Evolutionary conservation across 2,329 filamentous ascomycete species (phyloP).

Genomic region (Epichloe typhina): DNA sequence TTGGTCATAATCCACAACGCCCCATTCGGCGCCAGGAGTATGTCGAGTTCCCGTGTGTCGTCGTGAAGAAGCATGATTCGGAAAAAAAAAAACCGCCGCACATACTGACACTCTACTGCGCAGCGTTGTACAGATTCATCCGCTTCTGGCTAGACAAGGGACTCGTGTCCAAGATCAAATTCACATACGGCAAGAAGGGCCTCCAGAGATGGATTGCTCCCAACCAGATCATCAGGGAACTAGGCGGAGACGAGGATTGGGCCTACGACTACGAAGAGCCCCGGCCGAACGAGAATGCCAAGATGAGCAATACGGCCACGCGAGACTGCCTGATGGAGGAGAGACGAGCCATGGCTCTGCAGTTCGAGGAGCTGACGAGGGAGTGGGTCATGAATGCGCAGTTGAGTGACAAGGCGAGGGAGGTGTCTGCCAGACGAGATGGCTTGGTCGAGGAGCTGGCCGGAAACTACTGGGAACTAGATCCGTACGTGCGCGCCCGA

Average conservation of each 20-base stretch:
- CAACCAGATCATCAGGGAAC: slow-evolving; percentile 56
- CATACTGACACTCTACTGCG: too few species aligned
- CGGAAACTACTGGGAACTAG: slow-evolving; percentile 69
- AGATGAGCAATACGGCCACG: slow-evolving; percentile 47
- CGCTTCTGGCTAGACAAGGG: slow-evolving; percentile 84
- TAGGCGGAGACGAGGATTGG: slow-evolving; percentile 72
- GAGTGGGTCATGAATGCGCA: slow-evolving; percentile 13
- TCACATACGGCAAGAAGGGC: slow-evolving; percentile 64
- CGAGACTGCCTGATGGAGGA: slow-evolving; percentile 48
- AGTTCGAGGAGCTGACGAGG: slow-evolving; percentile 62
- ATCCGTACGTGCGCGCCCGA: slow-evolving; percentile 67
- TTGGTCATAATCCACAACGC: slow-evolving; percentile 80
- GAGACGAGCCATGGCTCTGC: slow-evolving; percentile 45
- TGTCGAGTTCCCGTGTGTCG: slow-evolving; percentile 15
- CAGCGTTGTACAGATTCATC: slow-evolving; percentile 79
- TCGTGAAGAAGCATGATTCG: too few species aligned
- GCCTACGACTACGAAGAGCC: slow-evolving; percentile 67
- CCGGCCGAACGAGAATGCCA: slow-evolving; percentile 53
- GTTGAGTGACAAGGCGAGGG: slow-evolving; percentile 23
- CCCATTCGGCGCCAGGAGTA: slow-evolving; percentile 81
- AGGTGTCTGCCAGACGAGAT: slow-evolving; percentile 40
- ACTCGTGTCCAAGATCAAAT: slow-evolving; percentile 77
- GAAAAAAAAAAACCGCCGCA: too few species aligned
- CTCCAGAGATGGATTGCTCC: slow-evolving; percentile 57
- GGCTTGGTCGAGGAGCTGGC: slow-evolving; percentile 46